Base-by-base conservation (phyloP, 352 stramenopile genomes). In the Hyaloperonospora arabidopsidis region DNA sequence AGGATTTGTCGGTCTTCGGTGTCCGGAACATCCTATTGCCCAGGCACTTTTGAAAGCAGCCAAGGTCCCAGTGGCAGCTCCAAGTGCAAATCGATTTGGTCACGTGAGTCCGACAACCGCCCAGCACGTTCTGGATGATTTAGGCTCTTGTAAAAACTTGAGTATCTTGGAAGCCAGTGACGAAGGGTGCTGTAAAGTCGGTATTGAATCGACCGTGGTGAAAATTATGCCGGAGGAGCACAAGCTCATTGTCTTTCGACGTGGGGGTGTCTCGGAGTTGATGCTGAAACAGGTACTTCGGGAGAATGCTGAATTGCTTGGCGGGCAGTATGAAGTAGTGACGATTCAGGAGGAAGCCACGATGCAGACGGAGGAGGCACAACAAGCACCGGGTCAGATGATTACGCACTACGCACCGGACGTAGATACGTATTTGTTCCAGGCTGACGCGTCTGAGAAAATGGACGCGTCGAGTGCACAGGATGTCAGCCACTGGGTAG, bases 371-470 rank as follows among this genome's bases (percentile, higher is more conserved):
- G 71, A 65, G 35, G 79, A 89, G 57, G 79, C 67, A 2, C 81
- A 95, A 45, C 86, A 97, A 32, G 93, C 95, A 4, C 96, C 96
- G 0, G 96, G 96, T 13, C 96, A 99, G 75, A 82, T 95, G 19
- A 81, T 99, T 63, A 98, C 91, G 23, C 97, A 99, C 70, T 99
- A 99, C 65, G 96, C 97, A 11, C 97, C 97, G 0, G 84, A 98
- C 57, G 83, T 98, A 25, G 72, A 91, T 61, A 96, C 89, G 34
- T 96, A 87, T 63, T 62, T 97, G 49, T 74, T 86, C 52, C 70
- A 87, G 39, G 44, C 52, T 1, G 55, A 72, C n/a, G 74, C 68
- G 2, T 18, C 11, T 2, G 70, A 83, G 38, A 44, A 46, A 19
- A 71, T 84, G 40, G 57, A 82, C 36, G 45, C 68, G 1, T 51